phyloP scores from a whole-genome alignment of 106 monocot genomes.

The Allium sativum region DNA sequence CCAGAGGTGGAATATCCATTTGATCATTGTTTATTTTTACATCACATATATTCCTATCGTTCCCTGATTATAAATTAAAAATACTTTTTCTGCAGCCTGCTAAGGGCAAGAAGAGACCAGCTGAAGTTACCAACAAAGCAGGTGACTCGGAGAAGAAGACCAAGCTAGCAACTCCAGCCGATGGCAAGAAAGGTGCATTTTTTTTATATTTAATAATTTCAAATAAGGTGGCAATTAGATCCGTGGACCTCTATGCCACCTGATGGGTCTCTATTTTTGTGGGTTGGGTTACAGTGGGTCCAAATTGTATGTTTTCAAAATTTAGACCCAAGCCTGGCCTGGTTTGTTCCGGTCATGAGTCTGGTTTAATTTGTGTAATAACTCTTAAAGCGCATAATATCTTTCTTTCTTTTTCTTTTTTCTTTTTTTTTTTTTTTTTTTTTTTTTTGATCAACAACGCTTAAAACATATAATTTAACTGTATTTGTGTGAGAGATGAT shows the following conservation, averaged over 20 bases:
- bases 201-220: background rate
- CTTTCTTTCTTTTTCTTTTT: too few species aligned
- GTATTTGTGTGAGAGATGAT: background rate
- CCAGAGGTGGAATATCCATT: conserved; percentile 25
- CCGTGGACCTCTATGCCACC: too few species aligned
- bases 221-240: background rate
- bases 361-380: too few species aligned
- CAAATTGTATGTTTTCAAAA: too few species aligned
- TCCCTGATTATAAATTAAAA: background rate
- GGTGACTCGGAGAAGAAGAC: conserved; percentile 50
- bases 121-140: conserved; percentile 27
- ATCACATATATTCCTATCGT: background rate
- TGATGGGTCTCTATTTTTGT: too few species aligned
- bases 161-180: conserved; percentile 38
- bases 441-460: too few species aligned
- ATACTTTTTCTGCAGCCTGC: conserved; percentile 11
- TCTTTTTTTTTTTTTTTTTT: too few species aligned
- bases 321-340: too few species aligned
- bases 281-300: too few species aligned
- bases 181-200: conserved; percentile 41
- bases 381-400: too few species aligned
- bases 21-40: background rate
- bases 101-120: conserved; percentile 32
- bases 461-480: too few species aligned
- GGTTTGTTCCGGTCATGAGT: too few species aligned